Conservation (phyloP, 768 basidiomycete species). For the Auricularia sp. region DNA sequence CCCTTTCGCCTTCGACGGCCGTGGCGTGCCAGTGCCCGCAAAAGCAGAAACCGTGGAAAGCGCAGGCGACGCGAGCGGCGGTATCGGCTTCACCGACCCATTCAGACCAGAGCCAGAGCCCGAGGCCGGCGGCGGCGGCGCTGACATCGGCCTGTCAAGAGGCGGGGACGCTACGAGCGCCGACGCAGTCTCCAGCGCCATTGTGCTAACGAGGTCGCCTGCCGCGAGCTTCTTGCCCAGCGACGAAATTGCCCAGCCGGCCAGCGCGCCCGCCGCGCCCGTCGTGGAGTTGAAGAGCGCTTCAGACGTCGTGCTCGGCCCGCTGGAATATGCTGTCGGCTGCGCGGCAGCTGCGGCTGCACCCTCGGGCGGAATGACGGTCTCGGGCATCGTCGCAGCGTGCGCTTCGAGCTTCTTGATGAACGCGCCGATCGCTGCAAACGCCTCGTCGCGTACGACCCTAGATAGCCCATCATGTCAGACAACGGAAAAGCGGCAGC, state of each 20-base stretch:
- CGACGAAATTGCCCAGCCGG: constrained; percentile 93
- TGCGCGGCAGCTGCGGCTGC: constrained; percentile 11
- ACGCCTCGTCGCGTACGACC: constrained; percentile 89
- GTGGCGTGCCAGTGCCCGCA: constrained; percentile 8
- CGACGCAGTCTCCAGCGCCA: not conserved
- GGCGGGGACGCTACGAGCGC: constrained; percentile 9
- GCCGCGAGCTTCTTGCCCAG: constrained; percentile 47
- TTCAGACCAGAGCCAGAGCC: not conserved
- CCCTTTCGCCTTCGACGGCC: constrained; percentile 36
- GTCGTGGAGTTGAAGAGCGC: constrained; percentile 76
- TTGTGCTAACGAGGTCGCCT: not conserved
- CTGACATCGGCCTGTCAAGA: constrained; percentile 33
- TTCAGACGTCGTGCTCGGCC: constrained; percentile 16
- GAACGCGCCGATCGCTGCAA: constrained; percentile 85
- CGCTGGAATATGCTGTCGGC: constrained; percentile 12
- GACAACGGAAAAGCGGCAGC: too few relatives aligned
- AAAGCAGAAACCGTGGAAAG: constrained; percentile 11
- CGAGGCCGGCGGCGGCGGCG: constrained; percentile 25
- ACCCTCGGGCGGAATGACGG: constrained; percentile 24
- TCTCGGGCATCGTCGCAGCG: constrained; percentile 68
- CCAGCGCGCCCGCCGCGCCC: constrained; percentile 83
- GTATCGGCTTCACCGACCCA: not conserved
- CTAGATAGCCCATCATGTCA: constrained; percentile 29
- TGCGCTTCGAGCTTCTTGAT: constrained; percentile 73
- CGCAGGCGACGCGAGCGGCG: constrained; percentile 2